These are phyloP conservation scores for Pigoraptor vietnamica DNA, from an alignment of 78 protist genomes.

Conservation along the genomic window DNA sequence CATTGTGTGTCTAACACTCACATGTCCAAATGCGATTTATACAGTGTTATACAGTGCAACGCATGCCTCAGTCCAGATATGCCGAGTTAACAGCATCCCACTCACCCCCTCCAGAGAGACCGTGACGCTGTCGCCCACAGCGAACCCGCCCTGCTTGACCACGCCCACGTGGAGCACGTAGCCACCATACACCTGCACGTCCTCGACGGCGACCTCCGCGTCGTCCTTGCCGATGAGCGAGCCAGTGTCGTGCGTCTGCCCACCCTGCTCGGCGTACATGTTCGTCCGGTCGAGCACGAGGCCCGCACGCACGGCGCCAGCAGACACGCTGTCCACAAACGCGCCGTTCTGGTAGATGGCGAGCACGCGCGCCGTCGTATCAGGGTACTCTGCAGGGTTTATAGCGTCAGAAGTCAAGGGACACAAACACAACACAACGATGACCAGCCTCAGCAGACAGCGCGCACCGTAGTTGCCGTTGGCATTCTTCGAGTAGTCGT, in stretches of 20 bases:
- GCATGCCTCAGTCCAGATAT: background rate
- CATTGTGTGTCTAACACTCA: no score
- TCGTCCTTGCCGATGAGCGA: slow-evolving; percentile 22
- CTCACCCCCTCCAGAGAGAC: slow-evolving; percentile 12
- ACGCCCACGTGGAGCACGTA: slow-evolving; percentile 86
- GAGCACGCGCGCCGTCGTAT: slow-evolving; percentile 38
- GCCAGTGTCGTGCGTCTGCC: slow-evolving; percentile 91
- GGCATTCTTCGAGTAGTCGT: slow-evolving; percentile 26
- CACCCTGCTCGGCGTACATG: slow-evolving; percentile 94
- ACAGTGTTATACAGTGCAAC: background rate
- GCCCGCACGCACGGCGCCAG: slow-evolving; percentile 21
- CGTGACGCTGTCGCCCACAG: slow-evolving; percentile 58
- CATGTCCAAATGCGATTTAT: no score
- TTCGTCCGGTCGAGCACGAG: slow-evolving; percentile 70
- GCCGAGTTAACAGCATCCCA: no score
- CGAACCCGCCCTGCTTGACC: slow-evolving; percentile 44
- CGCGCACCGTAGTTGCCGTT: background rate
- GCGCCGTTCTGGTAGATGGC: slow-evolving; percentile 63
- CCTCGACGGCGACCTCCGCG: slow-evolving; percentile 44
- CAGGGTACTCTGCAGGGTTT: background rate
- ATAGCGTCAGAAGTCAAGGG: no score
- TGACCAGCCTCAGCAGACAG: background rate
- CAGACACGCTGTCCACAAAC: slow-evolving; percentile 42
- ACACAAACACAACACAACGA: background rate
- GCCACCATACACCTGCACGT: slow-evolving; percentile 76